Evolutionary conservation across 768 basidiomycete genomes (phyloP), one percentile per base, ranked within the genome.

Genomic region (Pleurotus salmoneostramineus): DNA sequence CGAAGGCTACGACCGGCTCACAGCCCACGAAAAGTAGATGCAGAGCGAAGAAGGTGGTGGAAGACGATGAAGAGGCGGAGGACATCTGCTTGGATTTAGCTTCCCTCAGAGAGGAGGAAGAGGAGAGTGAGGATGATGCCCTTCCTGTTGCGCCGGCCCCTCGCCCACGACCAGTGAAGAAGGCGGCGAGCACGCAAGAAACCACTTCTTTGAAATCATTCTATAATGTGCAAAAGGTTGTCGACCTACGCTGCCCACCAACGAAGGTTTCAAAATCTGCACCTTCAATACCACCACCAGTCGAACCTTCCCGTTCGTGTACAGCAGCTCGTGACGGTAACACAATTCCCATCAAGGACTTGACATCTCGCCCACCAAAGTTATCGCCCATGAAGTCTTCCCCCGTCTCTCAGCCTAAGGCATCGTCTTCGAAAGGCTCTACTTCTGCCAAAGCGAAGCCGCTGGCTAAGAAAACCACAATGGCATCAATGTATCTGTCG

Each of bases 151-250:
- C 33, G 14, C 50, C 32, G 7, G 63, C 62, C 21, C 35, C 54
- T n/a, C 7, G 32, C 21, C 31, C 48, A 45, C 51, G 64, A 47
- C 67, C 66, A 10, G 65, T 63, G 47, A 67, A 62, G 47, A 36
- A 58, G 40, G 51, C 27, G 52, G 49, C 49, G 36, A 59, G 10
- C 33, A 40, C 36, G 31, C 44, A 37, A 49, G 6, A 47, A 56
- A 17, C n/a, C n/a, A 35, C 47, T 43, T 34, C 59, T 35, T 47
- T 64, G 31, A 63, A 61, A 56, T 60, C 56, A 33, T 64, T 63
- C 56, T 66, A 61, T 34, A 58, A 61, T 2, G 56, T 64, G 2
- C 46, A 58, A n/a, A 63, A 59, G 48, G 55, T 55, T 14, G 37
- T 45, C 3, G n/a, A 40, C 44, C 11, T 58, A 11, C 56, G 50